Conservation (phyloP, 1,284 basidiomycete species). For the Stygiomarasmius scandens region DNA sequence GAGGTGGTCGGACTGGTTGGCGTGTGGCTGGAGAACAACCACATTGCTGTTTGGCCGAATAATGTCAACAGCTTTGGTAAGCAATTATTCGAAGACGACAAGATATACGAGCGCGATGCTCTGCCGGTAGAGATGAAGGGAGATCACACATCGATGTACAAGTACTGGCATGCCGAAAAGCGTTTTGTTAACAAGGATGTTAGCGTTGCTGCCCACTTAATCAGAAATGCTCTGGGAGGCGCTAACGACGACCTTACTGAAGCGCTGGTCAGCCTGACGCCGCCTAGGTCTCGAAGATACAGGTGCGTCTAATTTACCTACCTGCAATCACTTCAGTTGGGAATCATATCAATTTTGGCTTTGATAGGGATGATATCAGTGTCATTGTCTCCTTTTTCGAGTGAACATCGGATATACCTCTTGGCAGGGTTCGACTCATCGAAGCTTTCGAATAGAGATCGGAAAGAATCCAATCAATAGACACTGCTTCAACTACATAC, state of each 20-base stretch:
- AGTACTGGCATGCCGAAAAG: slow-evolving; percentile 44
- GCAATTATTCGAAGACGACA: slow-evolving; percentile 6
- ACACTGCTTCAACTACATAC: no score
- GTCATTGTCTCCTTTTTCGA: slow-evolving; percentile 11
- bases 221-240: slow-evolving; percentile 64
- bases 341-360: not conserved
- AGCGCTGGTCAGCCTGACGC: slow-evolving; percentile 46
- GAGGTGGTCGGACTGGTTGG: slow-evolving; percentile 63
- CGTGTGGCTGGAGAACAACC: slow-evolving; percentile 42
- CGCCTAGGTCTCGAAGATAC: slow-evolving; percentile 38
- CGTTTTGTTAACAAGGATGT: slow-evolving; percentile 46
- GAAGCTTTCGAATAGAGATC: no score
- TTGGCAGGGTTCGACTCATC: no score
- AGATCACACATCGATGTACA: slow-evolving; percentile 37
- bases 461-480: no score
- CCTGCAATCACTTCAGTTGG: not conserved
- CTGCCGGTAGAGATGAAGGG: slow-evolving; percentile 23
- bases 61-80: slow-evolving; percentile 4
- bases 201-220: slow-evolving; percentile 57
- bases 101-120: slow-evolving; percentile 18
- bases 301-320: slow-evolving; percentile 27
- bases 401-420: not conserved
- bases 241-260: slow-evolving; percentile 50
- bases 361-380: slow-evolving; percentile 11
- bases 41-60: slow-evolving; percentile 11